phyloP scores from a whole-genome alignment of 2,329 filamentous ascomycete genomes.

The Neopestalotiopsis sp. region DNA sequence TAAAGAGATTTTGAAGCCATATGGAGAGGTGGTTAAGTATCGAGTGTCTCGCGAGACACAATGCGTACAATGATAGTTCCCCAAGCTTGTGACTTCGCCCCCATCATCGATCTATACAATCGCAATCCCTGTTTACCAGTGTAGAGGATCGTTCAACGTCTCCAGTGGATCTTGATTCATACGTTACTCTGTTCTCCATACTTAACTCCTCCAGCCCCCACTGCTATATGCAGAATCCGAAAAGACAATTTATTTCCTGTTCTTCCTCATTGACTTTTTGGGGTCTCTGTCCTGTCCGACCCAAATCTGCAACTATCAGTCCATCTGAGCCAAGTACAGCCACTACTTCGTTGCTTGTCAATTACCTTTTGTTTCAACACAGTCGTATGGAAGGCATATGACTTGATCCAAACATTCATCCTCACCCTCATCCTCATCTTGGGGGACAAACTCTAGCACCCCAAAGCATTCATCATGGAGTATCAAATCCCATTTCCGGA shows the following conservation, averaged over 20 bases:
- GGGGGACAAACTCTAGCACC: too few relatives aligned
- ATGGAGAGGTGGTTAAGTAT: conserved; percentile 10
- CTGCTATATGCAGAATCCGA: conserved; percentile 6
- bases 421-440: too few relatives aligned
- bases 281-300: not conserved
- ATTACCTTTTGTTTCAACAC: not conserved
- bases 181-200: not conserved
- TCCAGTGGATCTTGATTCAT: not conserved
- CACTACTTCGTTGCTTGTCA: not conserved
- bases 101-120: not conserved
- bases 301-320: not conserved
- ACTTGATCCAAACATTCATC: not conserved
- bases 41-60: not conserved
- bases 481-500: not conserved
- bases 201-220: conserved; percentile 8
- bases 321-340: not conserved
- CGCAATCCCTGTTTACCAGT: not conserved
- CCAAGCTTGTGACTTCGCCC: conserved; percentile 11
- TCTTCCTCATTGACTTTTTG: not conserved
- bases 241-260: not conserved
- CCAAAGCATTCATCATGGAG: not conserved
- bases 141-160: not conserved
- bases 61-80: not conserved
- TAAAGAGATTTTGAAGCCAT: too few relatives aligned
- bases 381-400: not conserved